phyloP scores from a whole-genome alignment of 345 rosid species.

The Ceriops zippeliana region DNA sequence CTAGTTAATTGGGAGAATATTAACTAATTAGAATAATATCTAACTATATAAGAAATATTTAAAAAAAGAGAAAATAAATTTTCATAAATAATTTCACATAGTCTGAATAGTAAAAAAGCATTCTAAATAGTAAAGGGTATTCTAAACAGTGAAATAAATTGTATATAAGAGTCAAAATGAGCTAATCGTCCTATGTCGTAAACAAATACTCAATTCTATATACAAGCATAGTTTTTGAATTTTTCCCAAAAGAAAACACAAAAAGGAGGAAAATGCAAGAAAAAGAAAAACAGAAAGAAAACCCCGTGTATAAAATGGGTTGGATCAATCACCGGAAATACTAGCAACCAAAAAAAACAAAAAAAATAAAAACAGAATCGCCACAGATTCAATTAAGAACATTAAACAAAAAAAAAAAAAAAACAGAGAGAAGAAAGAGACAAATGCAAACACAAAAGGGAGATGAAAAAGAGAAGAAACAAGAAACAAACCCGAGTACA shows the following conservation, averaged over 20 bases:
- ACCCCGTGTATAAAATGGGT: slow-evolving; percentile 9
- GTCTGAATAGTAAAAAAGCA: too few relatives aligned
- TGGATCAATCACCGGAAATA: not conserved
- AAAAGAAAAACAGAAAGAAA: not conserved
- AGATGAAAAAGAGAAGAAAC: not conserved
- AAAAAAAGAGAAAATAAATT: too few relatives aligned
- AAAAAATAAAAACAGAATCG: not conserved
- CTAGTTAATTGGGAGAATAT: too few relatives aligned
- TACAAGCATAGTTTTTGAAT: not conserved
- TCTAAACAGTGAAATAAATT: too few relatives aligned
- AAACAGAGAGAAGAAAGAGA: not conserved
- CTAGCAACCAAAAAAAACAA: not conserved
- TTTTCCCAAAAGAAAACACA: too few relatives aligned
- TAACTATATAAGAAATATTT: too few relatives aligned
- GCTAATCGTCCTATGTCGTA: too few relatives aligned
- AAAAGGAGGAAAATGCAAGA: not conserved
- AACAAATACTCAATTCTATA: not conserved
- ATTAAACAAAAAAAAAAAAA: too few relatives aligned
- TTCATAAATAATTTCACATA: too few relatives aligned
- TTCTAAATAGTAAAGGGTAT: too few relatives aligned
- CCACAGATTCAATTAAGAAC: not conserved
- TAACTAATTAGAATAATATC: too few relatives aligned
- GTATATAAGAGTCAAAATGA: too few relatives aligned
- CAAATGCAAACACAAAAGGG: not conserved
- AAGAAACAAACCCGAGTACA: slow-evolving; percentile 52